Base-by-base conservation (phyloP, 805 yeast genomes). In the Metahyphopichia silvanorum region DNA sequence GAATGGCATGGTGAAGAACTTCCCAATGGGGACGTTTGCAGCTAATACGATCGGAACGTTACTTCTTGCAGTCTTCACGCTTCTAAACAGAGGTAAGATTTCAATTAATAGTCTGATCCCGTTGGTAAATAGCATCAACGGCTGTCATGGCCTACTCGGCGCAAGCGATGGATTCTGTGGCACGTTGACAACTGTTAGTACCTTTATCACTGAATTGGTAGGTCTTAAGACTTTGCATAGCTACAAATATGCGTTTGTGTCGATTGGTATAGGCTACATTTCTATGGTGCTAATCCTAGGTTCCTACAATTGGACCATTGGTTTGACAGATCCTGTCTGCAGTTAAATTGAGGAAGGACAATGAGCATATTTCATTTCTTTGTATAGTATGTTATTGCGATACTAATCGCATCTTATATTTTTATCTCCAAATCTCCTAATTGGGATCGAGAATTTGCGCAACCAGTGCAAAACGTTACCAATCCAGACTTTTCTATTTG, bases 151-250 rank as follows among this genome's bases (percentile, higher is more conserved):
- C 3, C 46, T 81, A 1, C 39, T 44, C 6, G 88, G 82, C 0
- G 49, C 83, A 2, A 65, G 60, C 13, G 74, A 76, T 43, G 94
- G 95, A 0, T 78, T 74, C 37, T 79, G 86, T 49, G 94, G 89
- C 1, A 70, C 76, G 2, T 55, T 82, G 31, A 77, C 86, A 24
- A 85, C 96, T 0, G 74, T 86, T 24, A 80, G 91, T 34, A 83
- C 96, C 1, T 83, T 87, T 44, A 70, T 84, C 6, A 77, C 73
- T 25, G 97, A 88, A 53, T 54, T 86, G 23, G 66, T 46, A 40
- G 52, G 50, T 1, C 29, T 57, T 25, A 36, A 51, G 35, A 32
- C 65, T 4, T 23, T 49, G 11, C 39, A 60, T 37, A 57, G 76
- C 4, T 71, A 77, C 34, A 37, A 54, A 6, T 88, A 88, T 51